Evolutionary conservation across 331 rosid species (phyloP).

Genomic region (Stylosanthes scabra): DNA sequence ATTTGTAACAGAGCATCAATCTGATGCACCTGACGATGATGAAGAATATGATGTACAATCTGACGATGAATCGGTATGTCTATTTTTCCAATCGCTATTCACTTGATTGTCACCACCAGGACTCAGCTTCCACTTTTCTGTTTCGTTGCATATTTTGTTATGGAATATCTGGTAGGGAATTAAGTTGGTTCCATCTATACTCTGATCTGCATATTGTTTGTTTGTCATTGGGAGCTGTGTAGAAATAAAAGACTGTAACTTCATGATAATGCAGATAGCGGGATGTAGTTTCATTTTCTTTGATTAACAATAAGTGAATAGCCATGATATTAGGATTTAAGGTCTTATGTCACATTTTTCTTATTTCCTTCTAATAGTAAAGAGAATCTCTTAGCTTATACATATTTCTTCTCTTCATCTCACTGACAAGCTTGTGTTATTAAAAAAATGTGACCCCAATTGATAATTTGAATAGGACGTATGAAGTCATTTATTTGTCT

Average conservation of each 20-base stretch:
- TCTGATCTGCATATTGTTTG: conserved; percentile 24
- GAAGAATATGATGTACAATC: conserved; percentile 72
- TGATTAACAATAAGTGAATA: conserved; percentile 16
- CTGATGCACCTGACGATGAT: conserved; percentile 64
- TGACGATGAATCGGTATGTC: conserved; percentile 70
- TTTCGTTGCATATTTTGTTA: not conserved
- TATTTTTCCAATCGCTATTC: not conserved
- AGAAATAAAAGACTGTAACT: not conserved
- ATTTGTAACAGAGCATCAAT: conserved; percentile 53
- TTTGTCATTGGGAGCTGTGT: conserved; percentile 31
- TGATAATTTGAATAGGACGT: not conserved
- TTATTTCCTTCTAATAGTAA: not conserved
- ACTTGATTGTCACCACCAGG: conserved; percentile 15
- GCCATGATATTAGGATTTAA: no score
- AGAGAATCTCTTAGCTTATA: no score
- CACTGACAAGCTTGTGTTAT: no score
- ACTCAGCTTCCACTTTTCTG: conserved; percentile 12
- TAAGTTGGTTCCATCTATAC: conserved; percentile 25
- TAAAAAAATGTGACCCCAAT: not conserved
- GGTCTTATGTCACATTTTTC: no score
- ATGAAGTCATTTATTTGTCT: not conserved
- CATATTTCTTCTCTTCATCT: no score
- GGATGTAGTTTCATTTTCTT: conserved; percentile 12
- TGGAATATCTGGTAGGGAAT: conserved; percentile 12
- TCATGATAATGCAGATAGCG: conserved; percentile 21